Base-by-base conservation (phyloP, 176 grass and related monocot species). In the Oryza glaberrima region DNA sequence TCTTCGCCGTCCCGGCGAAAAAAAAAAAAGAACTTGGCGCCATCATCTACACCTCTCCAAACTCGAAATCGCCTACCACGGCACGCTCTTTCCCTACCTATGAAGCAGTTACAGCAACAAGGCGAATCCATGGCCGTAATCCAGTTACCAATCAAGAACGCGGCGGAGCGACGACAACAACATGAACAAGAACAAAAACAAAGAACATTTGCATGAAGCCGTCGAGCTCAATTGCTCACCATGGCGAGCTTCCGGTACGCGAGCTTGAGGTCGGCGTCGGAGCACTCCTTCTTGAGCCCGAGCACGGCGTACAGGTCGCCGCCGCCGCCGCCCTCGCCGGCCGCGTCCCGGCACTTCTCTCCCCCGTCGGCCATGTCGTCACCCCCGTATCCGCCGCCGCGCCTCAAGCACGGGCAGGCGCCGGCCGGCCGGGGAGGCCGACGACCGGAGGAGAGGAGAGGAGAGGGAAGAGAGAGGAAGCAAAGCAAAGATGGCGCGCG, bases 241-340 rank as follows among this genome's bases (percentile, higher is more conserved):
- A 94, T 87, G 26, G 96, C 96, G 28, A 98, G 93, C 75, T 94
- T 98, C 76, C 83, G 83, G 86, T 98, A 98, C 45, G 91, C 93
- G 85, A 83, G 63, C 86, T 87, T 92, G 72, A 95, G 89, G 56
- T 98, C 96, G 6, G 77, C 73, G 54, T 90, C 91, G 58, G 93
- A 86, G 82, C 96, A 98, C 88, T 95, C 96, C 87, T 94, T 98
- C 20, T 78, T 89, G 26, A 98, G 90, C 51, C 96, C 93, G 5
- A 98, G 88, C 1, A 98, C 93, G 9, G 87, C 80, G 77, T 98
- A 98, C 9, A 98, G 90, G 77, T 98, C 91, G 72, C 54, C 72
- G 11, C 30, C 72, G 11, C 30, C 49, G 45, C 69, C 85, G 16
- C 41, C 69, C 7, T 32, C 86, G 2, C 19, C 22, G 43, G 17